Base-by-base conservation (phyloP, 2,329 filamentous ascomycete genomes). In the Sarocladiaceae sp. region DNA sequence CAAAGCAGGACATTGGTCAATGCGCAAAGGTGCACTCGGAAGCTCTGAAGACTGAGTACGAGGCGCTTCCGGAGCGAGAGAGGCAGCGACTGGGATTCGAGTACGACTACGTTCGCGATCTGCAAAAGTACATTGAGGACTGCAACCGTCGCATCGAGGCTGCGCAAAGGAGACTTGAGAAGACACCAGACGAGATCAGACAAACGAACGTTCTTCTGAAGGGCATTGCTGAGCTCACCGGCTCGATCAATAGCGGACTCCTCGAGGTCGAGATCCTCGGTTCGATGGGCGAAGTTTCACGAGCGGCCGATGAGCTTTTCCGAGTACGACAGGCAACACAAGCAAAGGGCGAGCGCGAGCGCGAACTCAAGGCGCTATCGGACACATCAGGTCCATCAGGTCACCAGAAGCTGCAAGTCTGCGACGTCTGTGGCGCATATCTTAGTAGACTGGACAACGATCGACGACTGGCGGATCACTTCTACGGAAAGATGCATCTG, bases 401-500 rank as follows among this genome's bases (percentile, higher is more conserved):
- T 17, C 94, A 99, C 70, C 94, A 99, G 75, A 99, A 99, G 69
- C 77, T 99, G 36, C 94, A 99, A 68, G 94, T 99, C 44, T 99
- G 94, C 77, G 94, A 99, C 70, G 94, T 97, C 1, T 99, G 94
- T 69, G 94, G 94, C 56, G 94, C 94, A 5, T 99, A 97, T 67
- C 79, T 99, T 33, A 91, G 86, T 56, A 77, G 94, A 20, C 79
- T 99, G 28, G 94, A 99, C 66, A 99, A 99, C 65, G 94, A 99
- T 68, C 82, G 94, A 31, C 81, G 94, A 26, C 70, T 99, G 64
- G 94, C 94, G 18, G 94, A 99, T 66, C 94, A 99, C 69, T 99
- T 99, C 67, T 97, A 97, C 70, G 94, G 94, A 20, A 99, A 99
- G 77, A 99, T 99, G 94, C 94, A 99, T 66, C 74, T 99, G 53